A percentile compares a stretch with the other conserved stretches of the same genome.
Evolutionary conservation across 495 filamentous ascomycete genomes (phyloP).

Genomic region (Chaetomium fimeti): DNA sequence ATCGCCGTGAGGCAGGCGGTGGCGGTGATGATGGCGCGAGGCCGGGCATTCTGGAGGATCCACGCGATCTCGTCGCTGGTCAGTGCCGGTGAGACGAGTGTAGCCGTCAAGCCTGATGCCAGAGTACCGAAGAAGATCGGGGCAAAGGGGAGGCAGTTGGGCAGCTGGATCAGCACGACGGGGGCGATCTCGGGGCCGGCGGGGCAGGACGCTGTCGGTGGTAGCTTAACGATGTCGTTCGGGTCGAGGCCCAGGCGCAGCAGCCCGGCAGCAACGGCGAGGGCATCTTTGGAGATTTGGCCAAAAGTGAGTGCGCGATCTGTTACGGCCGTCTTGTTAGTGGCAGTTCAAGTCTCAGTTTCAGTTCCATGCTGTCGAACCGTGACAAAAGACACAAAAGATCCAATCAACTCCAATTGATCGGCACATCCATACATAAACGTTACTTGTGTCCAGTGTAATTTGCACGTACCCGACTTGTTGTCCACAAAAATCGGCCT

Average conservation of each 20-base stretch:
- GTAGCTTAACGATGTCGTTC: slow-evolving; percentile 30
- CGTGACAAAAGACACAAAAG: too few relatives aligned
- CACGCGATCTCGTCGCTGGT: slow-evolving; percentile 38
- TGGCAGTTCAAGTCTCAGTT: neutral
- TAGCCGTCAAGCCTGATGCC: slow-evolving; percentile 36
- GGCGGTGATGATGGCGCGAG: slow-evolving; percentile 36
- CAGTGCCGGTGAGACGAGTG: slow-evolving; percentile 37
- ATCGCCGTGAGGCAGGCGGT: slow-evolving; percentile 33
- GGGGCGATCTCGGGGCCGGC: slow-evolving; percentile 36
- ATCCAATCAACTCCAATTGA: too few relatives aligned
- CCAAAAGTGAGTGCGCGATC: slow-evolving; percentile 33
- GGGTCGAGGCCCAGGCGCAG: slow-evolving; percentile 29
- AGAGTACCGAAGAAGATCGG: slow-evolving; percentile 32
- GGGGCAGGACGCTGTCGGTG: slow-evolving; percentile 33
- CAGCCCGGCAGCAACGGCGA: slow-evolving; percentile 28
- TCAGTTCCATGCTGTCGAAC: neutral
- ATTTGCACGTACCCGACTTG: slow-evolving; percentile 24
- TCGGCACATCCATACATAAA: neutral
- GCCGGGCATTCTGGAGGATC: slow-evolving; percentile 38
- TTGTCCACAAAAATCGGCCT: slow-evolving; percentile 37
- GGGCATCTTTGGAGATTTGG: slow-evolving; percentile 31
- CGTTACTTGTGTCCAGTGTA: neutral
- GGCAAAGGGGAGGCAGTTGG: slow-evolving; percentile 35
- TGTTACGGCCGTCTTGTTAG: slow-evolving; percentile 15
- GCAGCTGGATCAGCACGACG: slow-evolving; percentile 38